Evolutionary conservation across 2,329 filamentous ascomycete species (phyloP), one percentile per base, ranked within the genome.

Genomic region (Capronia americana): DNA sequence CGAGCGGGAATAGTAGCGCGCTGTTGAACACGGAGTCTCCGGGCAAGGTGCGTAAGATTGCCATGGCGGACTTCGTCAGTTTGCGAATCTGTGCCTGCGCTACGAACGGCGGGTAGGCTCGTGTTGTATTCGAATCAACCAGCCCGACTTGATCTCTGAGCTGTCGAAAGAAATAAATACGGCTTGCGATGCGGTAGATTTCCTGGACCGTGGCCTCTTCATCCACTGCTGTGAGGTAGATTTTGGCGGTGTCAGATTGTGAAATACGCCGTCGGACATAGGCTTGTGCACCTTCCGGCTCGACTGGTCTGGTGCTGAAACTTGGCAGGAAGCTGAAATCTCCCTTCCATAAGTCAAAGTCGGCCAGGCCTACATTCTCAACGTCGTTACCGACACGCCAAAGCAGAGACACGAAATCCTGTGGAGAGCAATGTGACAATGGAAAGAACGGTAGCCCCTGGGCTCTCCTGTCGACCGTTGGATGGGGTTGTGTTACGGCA

Each of bases 131-230:
- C 17, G 59, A 38, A 17, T 61, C 12, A 1, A 23, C 4, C 17
- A 54, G 32, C 5, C 20, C 30, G 26, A 23, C 32, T n/a, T n/a
- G 50, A 11, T 61, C 48, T 55, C 59, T 61, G 17, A 61, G 32
- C 23, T 55, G 59, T 17, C 48, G 30, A 46, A 61, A 55, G 38
- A 54, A 61, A 30, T 61, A 34, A 12, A 61, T 55, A 41, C 59
- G 48, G 48, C 59, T 46, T n/a, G 59, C n/a, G 17, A 24, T 46
- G 14, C 59, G 59, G 34, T 61, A 61, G 20, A 61, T 61, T 41
- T 61, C 59, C 23, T 34, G 26, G 34, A 61, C 48, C 4, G 44
- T 55, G 38, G 38, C 38, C 38, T 44, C 14, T 3, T 44, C 17
- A 20, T 44, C 38, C 38, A 8, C 17, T 44, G 14, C 38, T 7